Conservation (phyloP, 1,139 yeast genomes). For the Saccharomyces pastorianus region DNA sequence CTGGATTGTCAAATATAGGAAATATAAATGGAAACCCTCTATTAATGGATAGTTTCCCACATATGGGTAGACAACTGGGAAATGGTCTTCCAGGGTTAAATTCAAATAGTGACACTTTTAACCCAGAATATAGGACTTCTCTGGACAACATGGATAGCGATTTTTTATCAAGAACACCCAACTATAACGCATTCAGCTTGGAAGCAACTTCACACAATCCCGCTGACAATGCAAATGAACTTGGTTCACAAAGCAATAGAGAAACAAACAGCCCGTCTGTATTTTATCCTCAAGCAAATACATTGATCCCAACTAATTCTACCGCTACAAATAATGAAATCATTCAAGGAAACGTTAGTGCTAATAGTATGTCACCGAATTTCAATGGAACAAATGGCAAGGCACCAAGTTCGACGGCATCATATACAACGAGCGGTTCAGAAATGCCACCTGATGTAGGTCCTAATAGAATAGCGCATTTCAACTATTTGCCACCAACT, state of each 20-base stretch:
- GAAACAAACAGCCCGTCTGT: not conserved
- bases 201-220: constrained; percentile 11
- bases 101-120: constrained; percentile 5
- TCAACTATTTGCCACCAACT: constrained; percentile 63
- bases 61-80: not conserved
- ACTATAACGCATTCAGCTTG: constrained; percentile 18
- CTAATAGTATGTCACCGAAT: constrained; percentile 1
- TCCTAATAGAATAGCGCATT: constrained; percentile 55
- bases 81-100: constrained; percentile 2
- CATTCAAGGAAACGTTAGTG: not conserved
- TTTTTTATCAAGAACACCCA: constrained; percentile 20
- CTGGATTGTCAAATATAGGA: constrained; percentile 5
- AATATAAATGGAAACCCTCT: constrained; percentile 2
- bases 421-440: constrained; percentile 33
- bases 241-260: constrained; percentile 4
- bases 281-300: not conserved
- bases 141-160: constrained; percentile 12
- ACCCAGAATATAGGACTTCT: constrained; percentile 3
- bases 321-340: not conserved
- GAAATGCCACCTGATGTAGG: constrained; percentile 48
- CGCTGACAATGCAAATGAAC: constrained; percentile 3
- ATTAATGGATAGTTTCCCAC: constrained; percentile 4
- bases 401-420: constrained; percentile 20
- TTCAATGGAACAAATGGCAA: not conserved
- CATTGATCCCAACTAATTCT: not conserved